A percentile compares a stretch with the other conserved stretches of the same genome.
These are phyloP conservation scores for Saccharomycopsis sp. DNA, from an alignment of 805 yeast genomes.

Conservation along the genomic window DNA sequence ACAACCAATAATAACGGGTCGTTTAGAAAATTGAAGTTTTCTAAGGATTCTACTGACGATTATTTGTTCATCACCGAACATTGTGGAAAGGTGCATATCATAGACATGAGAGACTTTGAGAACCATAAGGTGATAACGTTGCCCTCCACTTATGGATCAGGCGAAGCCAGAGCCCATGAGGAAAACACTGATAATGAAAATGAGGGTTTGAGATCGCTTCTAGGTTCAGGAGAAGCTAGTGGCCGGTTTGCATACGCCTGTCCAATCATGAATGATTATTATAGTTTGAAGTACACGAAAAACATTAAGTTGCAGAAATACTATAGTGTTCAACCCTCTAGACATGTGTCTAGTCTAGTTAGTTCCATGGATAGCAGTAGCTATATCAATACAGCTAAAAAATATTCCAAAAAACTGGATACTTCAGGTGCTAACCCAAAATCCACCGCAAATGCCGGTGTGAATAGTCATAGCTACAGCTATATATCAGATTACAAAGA, in stretches of 20 bases:
- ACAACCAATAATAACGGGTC: constrained; percentile 34
- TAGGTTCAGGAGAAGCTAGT: not conserved
- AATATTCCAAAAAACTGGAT: not conserved
- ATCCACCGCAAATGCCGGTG: not conserved
- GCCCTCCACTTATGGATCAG: constrained; percentile 34
- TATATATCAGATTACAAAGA: constrained; percentile 4
- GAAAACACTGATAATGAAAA: constrained; percentile 24
- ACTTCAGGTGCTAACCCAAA: not conserved
- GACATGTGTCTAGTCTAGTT: not conserved
- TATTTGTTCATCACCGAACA: constrained; percentile 75
- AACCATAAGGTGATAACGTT: constrained; percentile 72
- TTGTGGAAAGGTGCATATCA: constrained; percentile 76
- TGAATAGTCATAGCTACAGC: not conserved
- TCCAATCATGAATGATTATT: constrained; percentile 7
- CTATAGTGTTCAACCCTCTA: not conserved
- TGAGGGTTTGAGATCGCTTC: too few species aligned
- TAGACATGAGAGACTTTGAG: constrained; percentile 67
- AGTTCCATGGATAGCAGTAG: not conserved
- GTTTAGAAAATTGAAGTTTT: constrained; percentile 41
- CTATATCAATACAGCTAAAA: not conserved
- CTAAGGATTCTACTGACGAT: constrained; percentile 61
- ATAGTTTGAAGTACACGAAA: constrained; percentile 2
- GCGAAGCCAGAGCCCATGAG: constrained; percentile 19
- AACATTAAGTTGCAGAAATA: constrained; percentile 7
- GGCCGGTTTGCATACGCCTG: not conserved